Percentiles rank a stretch among this genome's conserved stretches.
Evolutionary conservation across 495 filamentous ascomycete genomes (phyloP).

Genomic region (Neurospora sp.): DNA sequence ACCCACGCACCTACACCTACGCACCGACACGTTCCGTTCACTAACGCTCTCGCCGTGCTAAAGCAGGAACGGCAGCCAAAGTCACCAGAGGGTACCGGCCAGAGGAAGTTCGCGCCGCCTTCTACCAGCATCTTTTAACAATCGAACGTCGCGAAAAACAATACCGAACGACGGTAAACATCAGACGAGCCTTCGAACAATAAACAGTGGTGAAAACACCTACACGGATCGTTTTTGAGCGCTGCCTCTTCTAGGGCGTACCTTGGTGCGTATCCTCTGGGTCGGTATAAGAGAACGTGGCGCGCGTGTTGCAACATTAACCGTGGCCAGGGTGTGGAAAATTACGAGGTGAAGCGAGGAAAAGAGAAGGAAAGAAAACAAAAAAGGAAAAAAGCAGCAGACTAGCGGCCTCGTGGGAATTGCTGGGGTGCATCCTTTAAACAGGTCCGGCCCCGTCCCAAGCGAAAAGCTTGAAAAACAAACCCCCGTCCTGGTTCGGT

Average conservation of each 20-base stretch:
- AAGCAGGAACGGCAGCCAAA: neutral
- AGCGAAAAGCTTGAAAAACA: constrained; percentile 5
- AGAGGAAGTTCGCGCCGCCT: neutral
- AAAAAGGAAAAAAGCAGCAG: neutral
- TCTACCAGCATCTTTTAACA: neutral
- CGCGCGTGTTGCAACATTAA: neutral
- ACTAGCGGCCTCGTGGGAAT: neutral
- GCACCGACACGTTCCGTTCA: neutral
- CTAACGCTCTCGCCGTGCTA: neutral
- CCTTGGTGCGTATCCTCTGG: neutral
- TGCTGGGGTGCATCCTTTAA: constrained; percentile 4
- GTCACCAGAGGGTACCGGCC: neutral
- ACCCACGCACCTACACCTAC: neutral
- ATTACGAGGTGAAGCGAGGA: constrained; percentile 4
- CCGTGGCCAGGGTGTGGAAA: constrained; percentile 4
- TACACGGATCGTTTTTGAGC: neutral
- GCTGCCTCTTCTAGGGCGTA: neutral
- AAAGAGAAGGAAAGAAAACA: neutral
- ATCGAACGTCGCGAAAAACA: neutral
- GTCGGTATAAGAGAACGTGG: neutral
- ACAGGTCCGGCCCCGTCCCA: constrained; percentile 10
- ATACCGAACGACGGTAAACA: neutral
- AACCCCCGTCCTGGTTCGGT: constrained; percentile 1
- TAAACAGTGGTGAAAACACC: neutral
- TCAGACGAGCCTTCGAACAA: neutral